Evolutionary conservation across 129 eudicot species (phyloP), one percentile per base, ranked within the genome.

Genomic region (Rutidosis leptorrhynchoides): DNA sequence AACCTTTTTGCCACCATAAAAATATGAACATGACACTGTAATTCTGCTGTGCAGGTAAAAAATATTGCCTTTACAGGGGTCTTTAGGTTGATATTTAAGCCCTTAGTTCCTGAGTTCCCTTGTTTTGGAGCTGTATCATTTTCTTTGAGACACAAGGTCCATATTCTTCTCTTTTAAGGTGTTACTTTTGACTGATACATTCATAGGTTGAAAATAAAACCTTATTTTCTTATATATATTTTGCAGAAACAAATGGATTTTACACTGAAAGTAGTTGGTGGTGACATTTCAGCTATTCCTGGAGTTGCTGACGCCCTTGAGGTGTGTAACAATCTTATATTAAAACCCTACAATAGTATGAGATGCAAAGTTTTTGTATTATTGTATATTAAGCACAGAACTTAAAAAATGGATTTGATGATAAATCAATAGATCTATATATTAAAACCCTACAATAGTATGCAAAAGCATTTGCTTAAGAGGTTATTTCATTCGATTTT

Each of bases 61-160:
- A 86, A 92, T 72, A 88, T 92, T 64, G 84, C 82, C 16, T 92
- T 92, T 73, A 85, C 98, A 22, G 98, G 98, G 63, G 80, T 92
- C 68, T 92, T 92, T 83, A 85, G 98, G 74, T 71, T 92, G 87
- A 92, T 92, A 15, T 92, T 92, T 70, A 92, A 85, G 76, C 98
- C 98, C 46, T 76, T 92, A 65, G 98, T 92, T 79, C 86, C 80
- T 0, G 98, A 85, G 67, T 75, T 92, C 20, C 98, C 98, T 64
- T 85, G 98, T 74, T 92, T 92, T 71, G 98, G 98, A 78, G 98
- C 98, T 59, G 94, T 92, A 53, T 85, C 80, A 22, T 85, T 67
- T 71, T 92, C 98, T 27, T 58, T 92, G 73, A 84, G 98, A 45
- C 77, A 92, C 25, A 92, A 92, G 86, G 98, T 85, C 33, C 40